Percentiles rank a stretch among this genome's conserved stretches.
These are phyloP conservation scores for Lepidium aucheri DNA, from an alignment of 345 rosid genomes.

Conservation along the genomic window DNA sequence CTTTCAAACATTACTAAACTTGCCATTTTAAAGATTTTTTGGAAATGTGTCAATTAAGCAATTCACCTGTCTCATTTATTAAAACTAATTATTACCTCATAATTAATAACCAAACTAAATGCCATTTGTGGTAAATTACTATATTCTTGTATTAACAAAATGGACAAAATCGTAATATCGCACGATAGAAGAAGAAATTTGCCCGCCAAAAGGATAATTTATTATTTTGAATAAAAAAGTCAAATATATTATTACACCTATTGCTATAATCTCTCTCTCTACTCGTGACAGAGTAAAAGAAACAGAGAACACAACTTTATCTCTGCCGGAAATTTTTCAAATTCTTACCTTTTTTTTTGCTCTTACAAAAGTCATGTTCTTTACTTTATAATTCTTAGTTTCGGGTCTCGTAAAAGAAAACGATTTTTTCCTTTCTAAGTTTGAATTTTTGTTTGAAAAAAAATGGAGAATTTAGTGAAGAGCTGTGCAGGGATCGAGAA, in stretches of 20 bases:
- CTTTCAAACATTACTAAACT: background rate
- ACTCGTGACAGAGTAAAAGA: constrained; percentile 20
- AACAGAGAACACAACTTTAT: constrained; percentile 13
- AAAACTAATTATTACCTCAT: background rate
- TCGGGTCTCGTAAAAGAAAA: background rate
- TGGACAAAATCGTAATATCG: constrained; percentile 11
- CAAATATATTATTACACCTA: constrained; percentile 7
- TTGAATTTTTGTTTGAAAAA: background rate
- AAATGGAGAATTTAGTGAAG: constrained; percentile 57
- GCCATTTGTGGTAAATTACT: background rate
- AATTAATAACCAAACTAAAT: background rate
- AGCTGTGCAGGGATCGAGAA: constrained; percentile 36
- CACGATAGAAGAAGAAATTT: background rate
- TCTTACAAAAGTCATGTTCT: background rate
- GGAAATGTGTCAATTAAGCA: background rate
- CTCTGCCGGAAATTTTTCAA: background rate
- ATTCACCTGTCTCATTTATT: background rate
- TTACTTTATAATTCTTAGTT: background rate
- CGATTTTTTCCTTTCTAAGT: background rate
- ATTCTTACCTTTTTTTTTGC: background rate
- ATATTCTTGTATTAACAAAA: background rate
- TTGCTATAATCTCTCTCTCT: background rate
- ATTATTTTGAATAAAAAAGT: constrained; percentile 13
- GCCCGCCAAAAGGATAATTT: constrained; percentile 24
- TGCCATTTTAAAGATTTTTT: background rate